phyloP scores from a whole-genome alignment of 192 early-diverging fungal genomes.

The Dimargaris cristalligena region DNA sequence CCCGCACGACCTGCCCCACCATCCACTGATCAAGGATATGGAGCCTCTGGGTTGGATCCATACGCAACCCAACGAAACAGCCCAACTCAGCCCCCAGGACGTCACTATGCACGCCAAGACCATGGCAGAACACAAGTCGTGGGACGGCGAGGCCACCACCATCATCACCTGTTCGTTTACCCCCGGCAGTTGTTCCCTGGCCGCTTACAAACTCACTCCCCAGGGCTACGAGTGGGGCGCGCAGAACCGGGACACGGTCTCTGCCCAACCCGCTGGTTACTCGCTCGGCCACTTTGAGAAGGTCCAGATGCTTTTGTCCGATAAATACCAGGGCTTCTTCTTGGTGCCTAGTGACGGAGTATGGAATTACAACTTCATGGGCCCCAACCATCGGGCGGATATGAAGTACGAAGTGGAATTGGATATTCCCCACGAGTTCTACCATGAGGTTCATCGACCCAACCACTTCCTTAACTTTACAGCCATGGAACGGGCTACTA shows the following conservation, averaged over 20 bases:
- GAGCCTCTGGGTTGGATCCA: conserved; percentile 98
- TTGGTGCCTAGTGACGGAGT: conserved; percentile 90
- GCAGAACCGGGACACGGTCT: conserved; percentile 72
- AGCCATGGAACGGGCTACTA: conserved; percentile 36
- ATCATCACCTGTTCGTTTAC: conserved; percentile 94
- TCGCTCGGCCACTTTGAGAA: conserved; percentile 79
- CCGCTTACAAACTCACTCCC: conserved; percentile 92
- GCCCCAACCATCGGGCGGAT: conserved; percentile 71
- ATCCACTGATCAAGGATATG: conserved; percentile 78
- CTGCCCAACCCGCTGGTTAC: conserved; percentile 72
- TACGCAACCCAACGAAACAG: conserved; percentile 83
- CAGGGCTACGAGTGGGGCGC: conserved; percentile 93
- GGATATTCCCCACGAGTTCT: conserved; percentile 92
- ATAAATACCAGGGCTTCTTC: conserved; percentile 95
- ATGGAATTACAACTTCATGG: conserved; percentile 99
- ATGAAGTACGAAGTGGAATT: conserved; percentile 85
- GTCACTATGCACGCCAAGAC: conserved; percentile 80
- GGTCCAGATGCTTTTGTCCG: conserved; percentile 91
- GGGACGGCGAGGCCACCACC: conserved; percentile 92
- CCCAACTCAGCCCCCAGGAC: conserved; percentile 67
- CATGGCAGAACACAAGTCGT: conserved; percentile 55
- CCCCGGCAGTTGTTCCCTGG: conserved; percentile 90
- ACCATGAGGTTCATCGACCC: conserved; percentile 89
- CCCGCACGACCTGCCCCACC: conserved; percentile 71
- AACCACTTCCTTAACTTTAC: conserved; percentile 91